These are phyloP conservation scores for Ettlia oleoabundans DNA, from an alignment of 139 green algal genomes.

Conservation along the genomic window DNA sequence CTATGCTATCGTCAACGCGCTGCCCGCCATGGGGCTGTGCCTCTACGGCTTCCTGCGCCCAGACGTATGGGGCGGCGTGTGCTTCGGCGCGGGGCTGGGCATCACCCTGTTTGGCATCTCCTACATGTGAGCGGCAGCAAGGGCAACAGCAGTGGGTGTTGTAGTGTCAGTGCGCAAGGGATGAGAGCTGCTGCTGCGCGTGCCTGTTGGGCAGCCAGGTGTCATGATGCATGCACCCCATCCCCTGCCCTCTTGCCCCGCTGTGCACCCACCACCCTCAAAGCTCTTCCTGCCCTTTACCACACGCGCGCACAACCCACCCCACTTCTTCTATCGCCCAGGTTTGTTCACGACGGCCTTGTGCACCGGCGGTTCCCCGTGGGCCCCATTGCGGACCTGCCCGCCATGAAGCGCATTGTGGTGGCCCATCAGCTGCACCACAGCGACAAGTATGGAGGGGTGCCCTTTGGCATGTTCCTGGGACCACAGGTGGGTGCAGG, in stretches of 20 bases:
- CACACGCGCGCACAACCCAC: neutral
- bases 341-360: conserved; percentile 96
- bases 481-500: conserved; percentile 68
- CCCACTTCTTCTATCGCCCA: neutral
- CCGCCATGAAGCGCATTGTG: conserved; percentile 86
- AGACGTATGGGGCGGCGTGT: conserved; percentile 74
- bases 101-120: conserved; percentile 97
- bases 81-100: conserved; percentile 93
- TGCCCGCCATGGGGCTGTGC: conserved; percentile 91
- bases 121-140: conserved; percentile 86
- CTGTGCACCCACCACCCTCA: no score
- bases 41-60: conserved; percentile 91
- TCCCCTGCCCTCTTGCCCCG: no score
- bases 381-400: conserved; percentile 88
- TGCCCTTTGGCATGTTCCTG: conserved; percentile 96
- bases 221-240: no score
- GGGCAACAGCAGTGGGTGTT: neutral
- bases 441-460: conserved; percentile 90
- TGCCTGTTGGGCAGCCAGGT: no score
- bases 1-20: conserved; percentile 92
- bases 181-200: neutral
- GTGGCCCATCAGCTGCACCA: conserved; percentile 97
- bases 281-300: no score
- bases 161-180: neutral
- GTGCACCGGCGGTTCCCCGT: conserved; percentile 95